Conservation (phyloP, 768 basidiomycete genomes). For the Hortiboletus flavorubellus region DNA sequence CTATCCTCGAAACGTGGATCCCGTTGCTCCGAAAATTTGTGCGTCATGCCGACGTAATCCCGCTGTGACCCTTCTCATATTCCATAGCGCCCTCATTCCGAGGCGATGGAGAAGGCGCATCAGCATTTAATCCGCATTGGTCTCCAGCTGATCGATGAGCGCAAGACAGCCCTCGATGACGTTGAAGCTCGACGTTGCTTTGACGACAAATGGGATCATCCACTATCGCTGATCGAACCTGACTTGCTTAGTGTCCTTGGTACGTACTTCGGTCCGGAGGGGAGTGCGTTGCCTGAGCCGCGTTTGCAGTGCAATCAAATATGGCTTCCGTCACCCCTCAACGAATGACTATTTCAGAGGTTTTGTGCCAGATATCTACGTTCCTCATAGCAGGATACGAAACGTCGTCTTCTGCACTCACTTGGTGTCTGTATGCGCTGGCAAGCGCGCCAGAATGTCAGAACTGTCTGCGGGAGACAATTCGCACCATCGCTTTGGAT, state of each 20-base stretch:
- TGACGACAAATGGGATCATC: slow-evolving; percentile 11
- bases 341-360: slow-evolving; percentile 55
- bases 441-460: slow-evolving; percentile 46
- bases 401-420: slow-evolving; percentile 53
- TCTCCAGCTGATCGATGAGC: slow-evolving; percentile 48
- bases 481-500: slow-evolving; percentile 29
- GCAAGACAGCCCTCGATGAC: slow-evolving; percentile 37
- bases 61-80: slow-evolving; percentile 5
- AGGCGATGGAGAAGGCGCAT: slow-evolving; percentile 41
- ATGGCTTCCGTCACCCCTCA: slow-evolving; percentile 40
- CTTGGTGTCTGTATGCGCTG: slow-evolving; percentile 63
- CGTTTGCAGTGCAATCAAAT: slow-evolving; percentile 55
- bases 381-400: slow-evolving; percentile 68
- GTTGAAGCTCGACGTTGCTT: slow-evolving; percentile 22
- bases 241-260: slow-evolving; percentile 55
- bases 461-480: slow-evolving; percentile 42
- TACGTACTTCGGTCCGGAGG: slow-evolving; percentile 27
- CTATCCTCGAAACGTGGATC: slow-evolving; percentile 56
- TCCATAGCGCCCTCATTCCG: slow-evolving; percentile 44
- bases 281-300: background rate
- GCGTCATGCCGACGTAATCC: slow-evolving; percentile 14
- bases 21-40: slow-evolving; percentile 53
- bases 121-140: slow-evolving; percentile 53
- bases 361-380: slow-evolving; percentile 60
- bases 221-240: slow-evolving; percentile 14